A percentile compares a stretch with the other conserved stretches of the same genome.
phyloP scores from a whole-genome alignment of 306 rosid genomes.

The Cyclanthera cordifolia region DNA sequence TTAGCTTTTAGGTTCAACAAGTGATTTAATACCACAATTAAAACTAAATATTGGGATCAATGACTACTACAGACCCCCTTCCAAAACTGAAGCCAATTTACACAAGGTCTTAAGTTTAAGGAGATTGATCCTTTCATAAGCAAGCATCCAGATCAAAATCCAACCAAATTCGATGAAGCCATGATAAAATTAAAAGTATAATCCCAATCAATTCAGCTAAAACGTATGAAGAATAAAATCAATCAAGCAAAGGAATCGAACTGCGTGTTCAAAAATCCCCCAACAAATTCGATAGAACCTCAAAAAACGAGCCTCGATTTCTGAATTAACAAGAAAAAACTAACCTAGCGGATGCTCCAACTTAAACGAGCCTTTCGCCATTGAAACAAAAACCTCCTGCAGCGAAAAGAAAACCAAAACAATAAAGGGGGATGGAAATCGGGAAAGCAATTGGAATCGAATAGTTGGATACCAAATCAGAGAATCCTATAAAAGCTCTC shows the following conservation, averaged over 20 bases:
- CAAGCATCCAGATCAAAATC: neutral
- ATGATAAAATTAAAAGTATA: neutral
- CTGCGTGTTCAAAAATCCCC: neutral
- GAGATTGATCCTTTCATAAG: neutral
- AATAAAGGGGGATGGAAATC: neutral
- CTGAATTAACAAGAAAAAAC: neutral
- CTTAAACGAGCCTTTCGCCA: slow-evolving; percentile 31
- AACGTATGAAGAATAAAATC: neutral
- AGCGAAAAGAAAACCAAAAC: slow-evolving; percentile 6
- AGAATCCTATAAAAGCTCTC: neutral
- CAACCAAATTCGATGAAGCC: no score
- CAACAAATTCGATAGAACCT: neutral
- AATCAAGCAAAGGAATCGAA: neutral
- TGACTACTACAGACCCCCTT: no score
- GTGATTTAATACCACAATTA: neutral
- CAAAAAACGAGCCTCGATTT: neutral
- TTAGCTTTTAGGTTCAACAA: neutral
- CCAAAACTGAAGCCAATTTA: neutral
- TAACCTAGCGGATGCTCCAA: slow-evolving; percentile 39
- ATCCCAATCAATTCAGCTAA: neutral
- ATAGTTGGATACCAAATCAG: neutral
- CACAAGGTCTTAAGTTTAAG: no score
- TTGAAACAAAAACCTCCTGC: slow-evolving; percentile 16
- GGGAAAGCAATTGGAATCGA: neutral
- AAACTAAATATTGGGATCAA: neutral